Conservation (phyloP, 768 basidiomycete genomes). For the Lentinula sp. region DNA sequence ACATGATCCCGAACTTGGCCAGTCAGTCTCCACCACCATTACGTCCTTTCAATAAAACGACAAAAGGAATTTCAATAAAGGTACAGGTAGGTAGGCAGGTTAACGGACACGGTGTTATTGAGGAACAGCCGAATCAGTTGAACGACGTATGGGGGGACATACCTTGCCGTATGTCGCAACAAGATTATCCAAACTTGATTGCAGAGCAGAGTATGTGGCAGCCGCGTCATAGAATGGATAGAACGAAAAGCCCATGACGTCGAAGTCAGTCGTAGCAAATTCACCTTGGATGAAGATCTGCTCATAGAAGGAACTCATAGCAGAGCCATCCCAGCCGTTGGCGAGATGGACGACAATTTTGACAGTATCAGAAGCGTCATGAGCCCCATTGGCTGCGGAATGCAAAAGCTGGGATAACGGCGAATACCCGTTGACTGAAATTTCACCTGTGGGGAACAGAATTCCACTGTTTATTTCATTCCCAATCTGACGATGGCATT, state of each 20-base stretch:
- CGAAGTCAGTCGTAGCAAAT: slow-evolving; percentile 42
- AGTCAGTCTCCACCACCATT: slow-evolving; percentile 62
- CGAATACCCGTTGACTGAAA: slow-evolving; percentile 45
- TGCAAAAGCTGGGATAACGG: slow-evolving; percentile 54
- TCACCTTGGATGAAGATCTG: slow-evolving; percentile 49
- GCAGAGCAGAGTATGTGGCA: slow-evolving; percentile 44
- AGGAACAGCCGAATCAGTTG: too few relatives aligned
- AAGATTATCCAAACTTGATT: slow-evolving; percentile 44
- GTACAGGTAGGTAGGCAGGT: too few relatives aligned
- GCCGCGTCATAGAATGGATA: slow-evolving; percentile 59
- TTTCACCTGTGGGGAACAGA: slow-evolving; percentile 53
- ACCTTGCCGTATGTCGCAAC: slow-evolving; percentile 46
- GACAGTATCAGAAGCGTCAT: slow-evolving; percentile 32
- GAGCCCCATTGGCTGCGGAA: slow-evolving; percentile 49
- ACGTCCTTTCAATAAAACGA: slow-evolving; percentile 26
- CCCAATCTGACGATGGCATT: slow-evolving; percentile 34
- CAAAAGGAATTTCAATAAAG: not conserved
- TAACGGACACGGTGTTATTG: too few relatives aligned
- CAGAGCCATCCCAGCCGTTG: slow-evolving; percentile 51
- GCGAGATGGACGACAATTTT: slow-evolving; percentile 56
- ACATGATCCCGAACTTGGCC: slow-evolving; percentile 41
- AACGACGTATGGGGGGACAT: not conserved
- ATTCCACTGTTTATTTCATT: slow-evolving; percentile 65
- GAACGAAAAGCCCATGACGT: slow-evolving; percentile 59
- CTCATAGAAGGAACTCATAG: slow-evolving; percentile 42